These are phyloP conservation scores for Suillus decipiens DNA, from an alignment of 768 basidiomycete genomes.

Conservation along the genomic window DNA sequence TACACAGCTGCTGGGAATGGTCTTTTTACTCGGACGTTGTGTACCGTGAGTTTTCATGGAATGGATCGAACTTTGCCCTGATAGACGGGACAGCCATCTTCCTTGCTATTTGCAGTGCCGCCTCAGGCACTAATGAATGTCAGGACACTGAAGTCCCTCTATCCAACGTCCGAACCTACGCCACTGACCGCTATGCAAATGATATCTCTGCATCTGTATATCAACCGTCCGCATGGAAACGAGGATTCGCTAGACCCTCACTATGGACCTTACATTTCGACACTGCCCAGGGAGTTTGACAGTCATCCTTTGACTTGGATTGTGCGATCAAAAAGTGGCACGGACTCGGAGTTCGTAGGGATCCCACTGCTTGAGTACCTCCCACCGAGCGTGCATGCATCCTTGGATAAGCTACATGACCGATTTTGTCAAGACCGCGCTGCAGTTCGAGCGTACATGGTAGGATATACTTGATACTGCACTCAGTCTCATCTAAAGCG, in stretches of 20 bases:
- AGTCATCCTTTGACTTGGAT: slow-evolving; percentile 85
- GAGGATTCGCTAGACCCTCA: slow-evolving; percentile 50
- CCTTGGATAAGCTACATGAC: slow-evolving; percentile 43
- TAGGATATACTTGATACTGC: slow-evolving; percentile 32
- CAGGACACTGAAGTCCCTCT: slow-evolving; percentile 61
- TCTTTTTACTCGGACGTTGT: slow-evolving; percentile 53
- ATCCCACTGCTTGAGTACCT: slow-evolving; percentile 42
- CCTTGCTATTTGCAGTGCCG: slow-evolving; percentile 71
- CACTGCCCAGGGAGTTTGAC: slow-evolving; percentile 72
- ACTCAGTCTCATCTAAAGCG: not conserved
- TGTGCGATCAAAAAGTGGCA: slow-evolving; percentile 30
- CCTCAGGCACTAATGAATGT: slow-evolving; percentile 70
- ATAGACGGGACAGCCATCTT: slow-evolving; percentile 44
- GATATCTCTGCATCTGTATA: slow-evolving; percentile 76
- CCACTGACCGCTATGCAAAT: slow-evolving; percentile 68
- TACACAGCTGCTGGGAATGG: slow-evolving; percentile 66
- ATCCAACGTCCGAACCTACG: slow-evolving; percentile 40
- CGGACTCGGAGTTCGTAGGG: slow-evolving; percentile 19
- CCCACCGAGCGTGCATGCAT: slow-evolving; percentile 46
- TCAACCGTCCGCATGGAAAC: slow-evolving; percentile 55
- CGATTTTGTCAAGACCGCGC: slow-evolving; percentile 65
- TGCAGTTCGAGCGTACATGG: slow-evolving; percentile 51
- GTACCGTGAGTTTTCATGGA: slow-evolving; percentile 38
- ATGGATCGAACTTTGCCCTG: not conserved
- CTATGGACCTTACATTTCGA: slow-evolving; percentile 78